Evolutionary conservation across 192 early-diverging fungal species (phyloP).

Genomic region (Martensiomyces pterosporus): DNA sequence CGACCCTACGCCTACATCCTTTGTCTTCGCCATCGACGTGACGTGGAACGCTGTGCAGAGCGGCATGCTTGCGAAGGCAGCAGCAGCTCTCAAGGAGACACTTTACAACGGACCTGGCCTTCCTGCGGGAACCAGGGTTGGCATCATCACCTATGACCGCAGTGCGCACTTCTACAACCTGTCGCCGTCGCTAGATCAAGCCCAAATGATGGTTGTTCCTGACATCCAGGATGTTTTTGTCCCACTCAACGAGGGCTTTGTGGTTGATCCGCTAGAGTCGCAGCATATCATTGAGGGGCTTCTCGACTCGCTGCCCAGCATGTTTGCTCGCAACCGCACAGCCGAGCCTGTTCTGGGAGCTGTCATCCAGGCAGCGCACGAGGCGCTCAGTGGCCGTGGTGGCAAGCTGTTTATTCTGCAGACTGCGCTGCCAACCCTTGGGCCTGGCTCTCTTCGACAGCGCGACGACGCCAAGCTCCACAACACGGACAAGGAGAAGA

Average conservation of each 20-base stretch:
- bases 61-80: constrained; percentile 70
- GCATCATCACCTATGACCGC: constrained; percentile 87
- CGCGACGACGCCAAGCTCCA: constrained; percentile 89
- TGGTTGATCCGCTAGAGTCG: constrained; percentile 82
- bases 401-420: constrained; percentile 92
- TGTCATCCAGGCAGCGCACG: constrained; percentile 67
- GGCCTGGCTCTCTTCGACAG: constrained; percentile 81
- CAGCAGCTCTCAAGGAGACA: constrained; percentile 61
- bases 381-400: constrained; percentile 72
- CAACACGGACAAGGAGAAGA: constrained; percentile 87
- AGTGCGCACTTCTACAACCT: constrained; percentile 95
- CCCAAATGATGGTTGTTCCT: constrained; percentile 92
- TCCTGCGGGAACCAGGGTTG: constrained; percentile 63
- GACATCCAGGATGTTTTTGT: constrained; percentile 94
- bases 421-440: constrained; percentile 77
- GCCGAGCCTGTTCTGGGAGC: constrained; percentile 78
- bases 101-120: constrained; percentile 61
- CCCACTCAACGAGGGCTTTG: constrained; percentile 84
- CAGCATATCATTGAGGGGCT: constrained; percentile 74
- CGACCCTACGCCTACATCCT: constrained; percentile 63
- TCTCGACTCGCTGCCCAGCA: constrained; percentile 71
- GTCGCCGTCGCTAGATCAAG: constrained; percentile 72
- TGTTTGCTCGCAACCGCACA: constrained; percentile 76
- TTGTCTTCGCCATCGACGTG: constrained; percentile 95
- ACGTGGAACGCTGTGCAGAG: constrained; percentile 81